Evolutionary conservation across 176 grass and related monocot genomes (phyloP).

Genomic region (Neostapfia colusana): DNA sequence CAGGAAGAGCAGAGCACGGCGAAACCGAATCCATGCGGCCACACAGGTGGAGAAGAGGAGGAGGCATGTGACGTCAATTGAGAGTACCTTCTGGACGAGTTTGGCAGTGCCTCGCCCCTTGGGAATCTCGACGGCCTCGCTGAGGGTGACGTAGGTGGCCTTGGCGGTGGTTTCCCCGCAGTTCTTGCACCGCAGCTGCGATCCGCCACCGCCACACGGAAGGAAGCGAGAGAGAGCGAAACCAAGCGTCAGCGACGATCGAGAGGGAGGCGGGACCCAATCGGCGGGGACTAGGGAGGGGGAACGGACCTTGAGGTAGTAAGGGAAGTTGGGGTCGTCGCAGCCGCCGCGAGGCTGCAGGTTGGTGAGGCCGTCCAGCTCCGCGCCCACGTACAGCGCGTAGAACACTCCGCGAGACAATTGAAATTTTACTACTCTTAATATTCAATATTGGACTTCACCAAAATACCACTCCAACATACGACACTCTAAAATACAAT

Average conservation of each 20-base stretch:
- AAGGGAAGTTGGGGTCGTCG: constrained; percentile 71
- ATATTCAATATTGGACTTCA: too few species aligned
- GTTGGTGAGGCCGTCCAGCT: constrained; percentile 75
- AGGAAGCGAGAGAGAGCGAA: not conserved
- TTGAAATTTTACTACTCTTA: too few species aligned
- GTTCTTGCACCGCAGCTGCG: constrained; percentile 80
- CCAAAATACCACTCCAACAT: too few species aligned
- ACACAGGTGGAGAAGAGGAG: not conserved
- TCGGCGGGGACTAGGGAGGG: not conserved
- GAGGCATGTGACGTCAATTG: not conserved
- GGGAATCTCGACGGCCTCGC: constrained; percentile 59
- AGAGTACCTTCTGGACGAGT: constrained; percentile 84
- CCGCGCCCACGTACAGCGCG: constrained; percentile 61
- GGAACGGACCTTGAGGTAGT: constrained; percentile 74
- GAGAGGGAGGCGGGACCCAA: not conserved
- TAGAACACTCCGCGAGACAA: too few species aligned
- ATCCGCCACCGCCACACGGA: constrained; percentile 19
- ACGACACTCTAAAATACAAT: too few species aligned
- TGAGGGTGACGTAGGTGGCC: constrained; percentile 56
- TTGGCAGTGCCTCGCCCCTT: constrained; percentile 58
- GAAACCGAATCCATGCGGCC: not conserved
- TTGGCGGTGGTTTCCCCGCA: constrained; percentile 82
- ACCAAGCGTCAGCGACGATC: not conserved
- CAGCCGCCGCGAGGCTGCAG: constrained; percentile 65
- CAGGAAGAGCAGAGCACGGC: not conserved